Evolutionary conservation across 2,329 filamentous ascomycete species (phyloP).

Genomic region (Paecilomyces sp.): DNA sequence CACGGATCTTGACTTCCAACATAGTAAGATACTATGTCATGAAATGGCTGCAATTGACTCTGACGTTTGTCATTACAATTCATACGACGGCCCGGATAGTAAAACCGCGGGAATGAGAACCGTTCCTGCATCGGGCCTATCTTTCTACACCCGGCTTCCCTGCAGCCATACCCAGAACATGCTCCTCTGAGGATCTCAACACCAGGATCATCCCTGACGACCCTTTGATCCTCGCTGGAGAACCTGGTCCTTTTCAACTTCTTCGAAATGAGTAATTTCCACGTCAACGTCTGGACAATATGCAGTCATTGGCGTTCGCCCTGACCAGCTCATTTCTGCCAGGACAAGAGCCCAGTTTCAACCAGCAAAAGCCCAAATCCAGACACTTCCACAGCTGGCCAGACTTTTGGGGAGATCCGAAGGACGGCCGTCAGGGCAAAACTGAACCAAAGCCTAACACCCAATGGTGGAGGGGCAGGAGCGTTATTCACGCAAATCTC

Average conservation of each 20-base stretch:
- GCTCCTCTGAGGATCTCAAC: neutral
- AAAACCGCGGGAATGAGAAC: neutral
- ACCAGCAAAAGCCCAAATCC: neutral
- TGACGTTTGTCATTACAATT: neutral
- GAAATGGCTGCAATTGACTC: neutral
- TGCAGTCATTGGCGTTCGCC: neutral
- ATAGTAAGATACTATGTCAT: neutral
- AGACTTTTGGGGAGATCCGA: neutral
- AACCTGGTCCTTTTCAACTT: neutral
- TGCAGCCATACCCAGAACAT: neutral
- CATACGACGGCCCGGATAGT: neutral
- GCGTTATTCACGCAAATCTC: neutral
- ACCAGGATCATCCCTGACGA: neutral
- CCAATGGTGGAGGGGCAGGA: neutral
- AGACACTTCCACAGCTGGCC: neutral
- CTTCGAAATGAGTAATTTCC: neutral
- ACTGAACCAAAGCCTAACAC: neutral
- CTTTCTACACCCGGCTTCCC: neutral
- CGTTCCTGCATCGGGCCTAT: neutral
- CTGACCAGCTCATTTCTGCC: neutral
- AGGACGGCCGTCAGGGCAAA: neutral
- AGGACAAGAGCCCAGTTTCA: neutral
- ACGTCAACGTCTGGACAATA: neutral
- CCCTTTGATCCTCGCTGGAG: neutral
- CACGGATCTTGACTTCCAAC: neutral